These are phyloP conservation scores for Penicillium sp. DNA, from an alignment of 2,329 filamentous ascomycete species.

Conservation along the genomic window DNA sequence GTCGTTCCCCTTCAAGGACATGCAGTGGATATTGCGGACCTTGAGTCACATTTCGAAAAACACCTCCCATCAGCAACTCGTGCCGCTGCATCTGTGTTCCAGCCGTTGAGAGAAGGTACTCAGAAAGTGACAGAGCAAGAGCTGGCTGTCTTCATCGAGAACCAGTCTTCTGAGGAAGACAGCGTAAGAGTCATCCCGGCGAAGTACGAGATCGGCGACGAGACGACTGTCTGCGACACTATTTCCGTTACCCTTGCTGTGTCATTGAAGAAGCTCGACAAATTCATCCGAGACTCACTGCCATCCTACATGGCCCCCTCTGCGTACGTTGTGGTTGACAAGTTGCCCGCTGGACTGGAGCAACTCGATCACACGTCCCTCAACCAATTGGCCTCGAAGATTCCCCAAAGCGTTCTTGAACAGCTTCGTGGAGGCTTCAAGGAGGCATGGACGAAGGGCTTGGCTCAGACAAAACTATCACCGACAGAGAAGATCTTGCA, in stretches of 20 bases:
- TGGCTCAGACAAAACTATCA: slow-evolving; percentile 34
- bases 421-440: slow-evolving; percentile 23
- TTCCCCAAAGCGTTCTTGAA: slow-evolving; percentile 19
- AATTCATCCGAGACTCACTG: slow-evolving; percentile 44
- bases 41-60: slow-evolving; percentile 41
- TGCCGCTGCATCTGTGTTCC: slow-evolving; percentile 31
- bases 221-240: slow-evolving; percentile 19
- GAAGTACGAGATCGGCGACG: slow-evolving; percentile 19
- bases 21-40: slow-evolving; percentile 41
- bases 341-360: slow-evolving; percentile 31
- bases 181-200: slow-evolving; percentile 28
- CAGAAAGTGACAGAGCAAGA: slow-evolving; percentile 20
- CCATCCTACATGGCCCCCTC: slow-evolving; percentile 49
- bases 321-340: slow-evolving; percentile 45
- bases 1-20: slow-evolving; percentile 39
- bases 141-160: slow-evolving; percentile 38
- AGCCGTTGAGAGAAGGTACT: slow-evolving; percentile 16
- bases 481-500: slow-evolving; percentile 38
- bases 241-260: slow-evolving; percentile 35
- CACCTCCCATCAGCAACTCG: slow-evolving; percentile 35
- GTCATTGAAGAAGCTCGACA: slow-evolving; percentile 45
- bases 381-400: slow-evolving; percentile 31
- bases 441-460: slow-evolving; percentile 36
- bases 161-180: slow-evolving; percentile 26
- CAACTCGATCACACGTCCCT: slow-evolving; percentile 35